Percentiles rank a stretch among this genome's conserved stretches.
Conservation (phyloP, 768 basidiomycete genomes). For the Amanita polypyramis region DNA sequence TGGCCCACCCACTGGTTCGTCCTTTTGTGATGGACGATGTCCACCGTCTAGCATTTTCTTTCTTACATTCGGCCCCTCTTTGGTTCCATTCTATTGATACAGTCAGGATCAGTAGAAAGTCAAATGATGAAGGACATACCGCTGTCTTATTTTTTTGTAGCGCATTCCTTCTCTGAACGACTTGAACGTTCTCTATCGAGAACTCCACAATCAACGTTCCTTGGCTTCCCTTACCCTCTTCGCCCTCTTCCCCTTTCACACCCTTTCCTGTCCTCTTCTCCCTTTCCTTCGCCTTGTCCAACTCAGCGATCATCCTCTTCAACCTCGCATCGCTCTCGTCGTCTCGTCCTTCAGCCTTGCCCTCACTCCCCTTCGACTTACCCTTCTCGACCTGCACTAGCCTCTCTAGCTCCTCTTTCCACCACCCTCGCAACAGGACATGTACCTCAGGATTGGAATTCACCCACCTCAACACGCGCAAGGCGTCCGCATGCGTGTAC, state of each 20-base stretch:
- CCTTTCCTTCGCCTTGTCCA: slow-evolving; percentile 28
- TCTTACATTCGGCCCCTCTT: neutral
- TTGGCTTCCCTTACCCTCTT: slow-evolving; percentile 33
- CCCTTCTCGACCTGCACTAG: slow-evolving; percentile 32
- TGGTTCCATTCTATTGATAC: neutral
- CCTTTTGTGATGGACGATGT: neutral
- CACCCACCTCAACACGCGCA: slow-evolving; percentile 87
- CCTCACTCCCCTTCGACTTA: slow-evolving; percentile 37
- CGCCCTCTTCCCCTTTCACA: slow-evolving; percentile 37
- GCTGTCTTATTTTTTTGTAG: slow-evolving; percentile 30
- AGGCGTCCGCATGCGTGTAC: slow-evolving; percentile 77
- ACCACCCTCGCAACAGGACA: slow-evolving; percentile 68
- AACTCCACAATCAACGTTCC: slow-evolving; percentile 82
- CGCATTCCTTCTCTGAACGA: slow-evolving; percentile 65
- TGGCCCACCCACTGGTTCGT: neutral
- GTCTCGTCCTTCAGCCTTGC: slow-evolving; percentile 44
- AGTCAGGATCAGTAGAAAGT: neutral
- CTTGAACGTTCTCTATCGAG: slow-evolving; percentile 90
- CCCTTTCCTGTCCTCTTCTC: slow-evolving; percentile 43
- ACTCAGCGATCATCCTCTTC: slow-evolving; percentile 40
- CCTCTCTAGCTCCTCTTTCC: slow-evolving; percentile 63
- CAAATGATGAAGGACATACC: slow-evolving; percentile 9
- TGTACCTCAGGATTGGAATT: slow-evolving; percentile 76
- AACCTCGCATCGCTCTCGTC: slow-evolving; percentile 48
- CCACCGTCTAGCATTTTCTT: neutral